Percentiles rank a stretch among this genome's conserved stretches.
Evolutionary conservation across 164 flowering plant genomes (phyloP).

Genomic region (Taxillus chinensis): DNA sequence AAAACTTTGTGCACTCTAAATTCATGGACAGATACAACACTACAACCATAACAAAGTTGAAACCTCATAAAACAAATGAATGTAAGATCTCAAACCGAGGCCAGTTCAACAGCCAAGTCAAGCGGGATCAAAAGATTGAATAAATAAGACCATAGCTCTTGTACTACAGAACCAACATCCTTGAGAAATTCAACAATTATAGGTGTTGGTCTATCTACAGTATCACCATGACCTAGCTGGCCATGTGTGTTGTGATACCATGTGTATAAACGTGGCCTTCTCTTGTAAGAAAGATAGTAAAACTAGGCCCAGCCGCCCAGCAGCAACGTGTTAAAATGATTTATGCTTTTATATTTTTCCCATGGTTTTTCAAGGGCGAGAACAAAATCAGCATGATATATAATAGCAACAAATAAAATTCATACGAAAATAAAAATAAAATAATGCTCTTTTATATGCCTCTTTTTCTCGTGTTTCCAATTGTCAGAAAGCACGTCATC

Average conservation of each 20-base stretch:
- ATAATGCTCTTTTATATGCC: too few relatives aligned
- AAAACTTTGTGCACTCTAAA: too few relatives aligned
- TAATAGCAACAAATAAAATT: neutral
- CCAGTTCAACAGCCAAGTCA: too few relatives aligned
- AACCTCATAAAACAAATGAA: too few relatives aligned
- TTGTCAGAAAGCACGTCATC: too few relatives aligned
- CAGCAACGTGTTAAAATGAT: slow-evolving; percentile 54
- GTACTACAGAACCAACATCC: slow-evolving; percentile 50
- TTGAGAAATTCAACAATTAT: slow-evolving; percentile 45
- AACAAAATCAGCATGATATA: neutral
- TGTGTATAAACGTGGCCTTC: slow-evolving; percentile 83
- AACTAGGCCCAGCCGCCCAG: slow-evolving; percentile 82
- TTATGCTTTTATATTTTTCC: neutral
- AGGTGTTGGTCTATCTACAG: slow-evolving; percentile 61
- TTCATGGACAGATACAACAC: too few relatives aligned
- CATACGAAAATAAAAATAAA: too few relatives aligned
- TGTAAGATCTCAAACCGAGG: too few relatives aligned
- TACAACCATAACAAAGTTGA: too few relatives aligned
- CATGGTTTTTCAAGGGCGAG: neutral
- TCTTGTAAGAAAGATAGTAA: slow-evolving; percentile 68
- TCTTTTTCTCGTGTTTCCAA: too few relatives aligned
- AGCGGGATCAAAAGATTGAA: too few relatives aligned
- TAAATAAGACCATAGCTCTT: too few relatives aligned
- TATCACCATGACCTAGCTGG: slow-evolving; percentile 92
- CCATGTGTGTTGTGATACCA: slow-evolving; percentile 72